phyloP scores from a whole-genome alignment of 352 stramenopile genomes.

The Blastocystis sp. region DNA sequence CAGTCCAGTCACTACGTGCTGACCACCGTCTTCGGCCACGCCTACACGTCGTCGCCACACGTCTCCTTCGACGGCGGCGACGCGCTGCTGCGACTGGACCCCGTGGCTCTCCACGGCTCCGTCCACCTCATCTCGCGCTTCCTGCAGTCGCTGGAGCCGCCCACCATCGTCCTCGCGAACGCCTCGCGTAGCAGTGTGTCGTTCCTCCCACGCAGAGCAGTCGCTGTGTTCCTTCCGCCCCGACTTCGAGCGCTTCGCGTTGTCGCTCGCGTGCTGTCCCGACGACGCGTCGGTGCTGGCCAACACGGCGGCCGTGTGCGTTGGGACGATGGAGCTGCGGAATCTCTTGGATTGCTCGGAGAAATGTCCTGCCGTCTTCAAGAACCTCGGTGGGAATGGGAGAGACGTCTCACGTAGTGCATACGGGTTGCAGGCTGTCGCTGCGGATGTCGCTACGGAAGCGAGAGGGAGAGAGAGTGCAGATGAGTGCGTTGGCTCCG shows the following conservation, averaged over 20 bases:
- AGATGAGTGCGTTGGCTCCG: too few relatives aligned
- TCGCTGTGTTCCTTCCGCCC: background rate
- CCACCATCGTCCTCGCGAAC: background rate
- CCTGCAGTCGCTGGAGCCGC: conserved; percentile 8
- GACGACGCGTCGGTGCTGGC: background rate
- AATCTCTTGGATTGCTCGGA: background rate
- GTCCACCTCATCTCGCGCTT: background rate
- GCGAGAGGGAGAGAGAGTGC: too few relatives aligned
- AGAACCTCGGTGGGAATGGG: background rate
- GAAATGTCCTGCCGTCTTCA: background rate
- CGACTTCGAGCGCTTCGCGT: conserved; percentile 20
- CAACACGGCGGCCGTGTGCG: background rate
- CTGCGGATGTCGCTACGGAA: conserved; percentile 14
- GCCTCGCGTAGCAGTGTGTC: background rate
- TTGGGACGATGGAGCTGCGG: conserved; percentile 2
- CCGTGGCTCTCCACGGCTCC: background rate
- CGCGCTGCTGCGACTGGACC: background rate
- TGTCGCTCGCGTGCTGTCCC: conserved; percentile 32
- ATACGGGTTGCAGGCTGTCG: background rate
- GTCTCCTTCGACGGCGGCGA: background rate
- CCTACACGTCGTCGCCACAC: background rate
- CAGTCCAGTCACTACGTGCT: background rate
- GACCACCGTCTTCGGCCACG: background rate
- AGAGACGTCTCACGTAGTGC: background rate
- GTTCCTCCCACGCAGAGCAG: background rate